Percentiles rank a stretch among this genome's conserved stretches.
phyloP scores from a whole-genome alignment of 2,329 filamentous ascomycete species.

The Phaeosphaeria sp. region DNA sequence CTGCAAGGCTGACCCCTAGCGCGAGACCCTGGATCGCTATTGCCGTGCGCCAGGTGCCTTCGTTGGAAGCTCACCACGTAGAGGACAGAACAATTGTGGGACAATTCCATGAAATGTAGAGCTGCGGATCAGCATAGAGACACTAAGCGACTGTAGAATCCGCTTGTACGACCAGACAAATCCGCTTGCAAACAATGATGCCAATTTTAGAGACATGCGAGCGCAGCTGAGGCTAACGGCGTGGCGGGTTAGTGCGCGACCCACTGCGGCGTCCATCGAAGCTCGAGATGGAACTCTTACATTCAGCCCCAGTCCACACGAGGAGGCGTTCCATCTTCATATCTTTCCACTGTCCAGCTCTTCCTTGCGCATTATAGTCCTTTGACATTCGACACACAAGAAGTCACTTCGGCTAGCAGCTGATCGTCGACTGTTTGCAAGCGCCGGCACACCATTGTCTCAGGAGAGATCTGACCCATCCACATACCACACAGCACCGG shows the following conservation, averaged over 20 bases:
- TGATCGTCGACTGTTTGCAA: conserved; percentile 14
- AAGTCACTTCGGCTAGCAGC: neutral
- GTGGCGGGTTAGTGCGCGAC: conserved; percentile 9
- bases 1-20: conserved; percentile 26
- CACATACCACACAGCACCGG: conserved; percentile 40
- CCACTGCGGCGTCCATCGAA: conserved; percentile 3
- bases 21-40: conserved; percentile 15
- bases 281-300: conserved; percentile 8
- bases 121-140: neutral
- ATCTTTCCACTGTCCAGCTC: conserved; percentile 15
- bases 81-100: neutral
- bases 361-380: neutral
- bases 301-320: conserved; percentile 23
- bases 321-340: conserved; percentile 8
- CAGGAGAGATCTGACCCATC: conserved; percentile 40
- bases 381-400: neutral
- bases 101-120: neutral
- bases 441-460: conserved; percentile 34
- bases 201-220: conserved; percentile 25
- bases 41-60: conserved; percentile 2
- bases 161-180: neutral
- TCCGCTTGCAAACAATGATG: neutral
- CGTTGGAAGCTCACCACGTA: neutral
- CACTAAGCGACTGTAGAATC: neutral
- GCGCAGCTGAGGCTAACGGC: conserved; percentile 6